Evolutionary conservation across 23 red algal genomes (phyloP), one percentile per base, ranked within the genome.

Genomic region (Gracilaria domingensis): DNA sequence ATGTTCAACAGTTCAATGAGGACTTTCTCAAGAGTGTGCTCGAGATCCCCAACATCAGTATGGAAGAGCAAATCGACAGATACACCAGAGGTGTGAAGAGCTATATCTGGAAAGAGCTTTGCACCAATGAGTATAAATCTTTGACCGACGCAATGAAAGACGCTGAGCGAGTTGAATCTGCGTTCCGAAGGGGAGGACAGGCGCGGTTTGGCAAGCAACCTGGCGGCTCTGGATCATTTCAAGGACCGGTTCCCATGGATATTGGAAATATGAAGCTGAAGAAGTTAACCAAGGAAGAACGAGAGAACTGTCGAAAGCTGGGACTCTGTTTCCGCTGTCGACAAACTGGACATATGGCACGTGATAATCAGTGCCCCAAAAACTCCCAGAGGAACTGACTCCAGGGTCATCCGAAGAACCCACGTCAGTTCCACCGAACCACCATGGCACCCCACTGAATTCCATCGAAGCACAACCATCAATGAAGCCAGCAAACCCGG

Each of bases 251-350:
- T n/a, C n/a, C n/a, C 25, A 53, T 79, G 75, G 28, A 53, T 11
- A 79, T 79, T 58, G 75, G 75, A 53, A 79, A 79, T 53, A 42
- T 79, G 36, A 24, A 79, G 51, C 29, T 79, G 26, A 53, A 79
- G 37, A 79, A 79, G 75, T 21, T 79, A 11, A 79, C 44, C 53
- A 4, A 20, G 40, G 40, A 30, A 1, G 53, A 45, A 20, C 35
- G 75, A 6, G 75, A 80, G 16, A 45, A 55, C 8, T 80, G 75
- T 44, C 44, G 44, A 28, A 0, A 5, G 44, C 44, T 45, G 2
- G 75, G 75, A 45, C 75, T 80, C 7, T 80, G 35, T 55, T 55
- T 80, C 44, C 30, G n/a, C n/a, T n/a, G n/a, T n/a, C n/a, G n/a
- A n/a, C n/a, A n/a, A n/a, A n/a, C n/a, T n/a, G n/a, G n/a, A n/a